phyloP scores from a whole-genome alignment of 2,329 filamentous ascomycete genomes.

The Aureobasidium sp. region DNA sequence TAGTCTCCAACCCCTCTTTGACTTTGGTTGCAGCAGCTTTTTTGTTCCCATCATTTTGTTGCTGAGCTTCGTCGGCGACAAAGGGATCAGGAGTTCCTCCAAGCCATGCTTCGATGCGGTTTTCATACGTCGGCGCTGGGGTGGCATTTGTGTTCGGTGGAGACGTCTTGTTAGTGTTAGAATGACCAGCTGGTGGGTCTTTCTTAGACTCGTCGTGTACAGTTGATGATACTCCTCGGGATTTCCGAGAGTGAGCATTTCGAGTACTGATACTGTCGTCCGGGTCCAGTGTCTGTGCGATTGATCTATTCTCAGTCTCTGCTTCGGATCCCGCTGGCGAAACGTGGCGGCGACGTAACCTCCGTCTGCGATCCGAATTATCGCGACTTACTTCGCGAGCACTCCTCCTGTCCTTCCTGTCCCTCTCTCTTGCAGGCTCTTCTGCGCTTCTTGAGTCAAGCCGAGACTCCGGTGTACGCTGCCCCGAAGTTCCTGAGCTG shows the following conservation, averaged over 20 bases:
- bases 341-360: slow-evolving; percentile 1
- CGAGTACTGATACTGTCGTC: slow-evolving; percentile 19
- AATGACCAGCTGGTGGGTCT: not conserved
- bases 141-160: not conserved
- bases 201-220: not conserved
- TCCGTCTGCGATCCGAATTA: slow-evolving; percentile 3
- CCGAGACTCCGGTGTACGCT: not conserved
- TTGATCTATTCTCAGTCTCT: slow-evolving; percentile 10
- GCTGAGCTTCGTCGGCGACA: slow-evolving; percentile 29
- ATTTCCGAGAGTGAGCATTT: slow-evolving; percentile 24
- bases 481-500: not conserved
- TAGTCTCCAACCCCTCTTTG: slow-evolving; percentile 16
- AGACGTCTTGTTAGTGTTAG: not conserved
- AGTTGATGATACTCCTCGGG: slow-evolving; percentile 18
- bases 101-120: slow-evolving; percentile 57
- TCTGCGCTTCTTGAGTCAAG: not conserved
- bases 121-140: slow-evolving; percentile 38
- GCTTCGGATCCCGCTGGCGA: slow-evolving; percentile 13
- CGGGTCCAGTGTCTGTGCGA: slow-evolving; percentile 14
- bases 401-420: not conserved
- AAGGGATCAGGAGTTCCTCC: slow-evolving; percentile 51
- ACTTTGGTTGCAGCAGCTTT: not conserved
- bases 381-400: slow-evolving; percentile 2
- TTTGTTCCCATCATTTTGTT: not conserved
- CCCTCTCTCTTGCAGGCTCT: not conserved